Conservation (phyloP, 2,329 filamentous ascomycete genomes). For the Albifimbria verrucaria region DNA sequence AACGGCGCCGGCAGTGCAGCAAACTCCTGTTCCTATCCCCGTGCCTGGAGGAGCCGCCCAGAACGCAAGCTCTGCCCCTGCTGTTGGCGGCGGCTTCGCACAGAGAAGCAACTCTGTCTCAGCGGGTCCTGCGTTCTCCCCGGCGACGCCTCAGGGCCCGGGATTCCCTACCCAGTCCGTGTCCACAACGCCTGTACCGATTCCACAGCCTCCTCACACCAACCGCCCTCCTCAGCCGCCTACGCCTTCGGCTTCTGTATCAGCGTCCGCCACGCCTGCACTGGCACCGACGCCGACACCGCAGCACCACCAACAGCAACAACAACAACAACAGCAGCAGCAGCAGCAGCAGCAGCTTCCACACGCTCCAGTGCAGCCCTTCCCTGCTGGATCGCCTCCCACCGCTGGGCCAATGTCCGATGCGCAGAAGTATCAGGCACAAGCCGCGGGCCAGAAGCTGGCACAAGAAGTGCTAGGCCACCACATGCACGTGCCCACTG, state of each 20-base stretch:
- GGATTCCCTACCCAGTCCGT: constrained; percentile 22
- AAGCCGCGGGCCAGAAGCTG: constrained; percentile 51
- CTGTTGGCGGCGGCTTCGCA: constrained; percentile 24
- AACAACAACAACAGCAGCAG: constrained; percentile 4
- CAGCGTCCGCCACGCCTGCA: constrained; percentile 6
- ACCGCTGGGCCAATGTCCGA: constrained; percentile 23
- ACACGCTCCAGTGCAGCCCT: constrained; percentile 1
- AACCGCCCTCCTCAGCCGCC: constrained; percentile 13
- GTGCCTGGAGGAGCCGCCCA: constrained; percentile 16
- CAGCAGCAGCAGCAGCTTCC: constrained; percentile 10
- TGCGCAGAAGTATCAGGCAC: constrained; percentile 36
- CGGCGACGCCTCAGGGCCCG: constrained; percentile 40
- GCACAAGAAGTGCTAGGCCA: constrained; percentile 63
- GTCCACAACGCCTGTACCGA: constrained; percentile 32
- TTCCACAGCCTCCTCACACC: constrained; percentile 29
- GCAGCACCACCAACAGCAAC: background rate
- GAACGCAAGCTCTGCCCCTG: constrained; percentile 20
- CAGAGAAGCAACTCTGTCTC: constrained; percentile 44
- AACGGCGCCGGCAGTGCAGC: constrained; percentile 9
- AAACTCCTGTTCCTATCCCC: constrained; percentile 2
- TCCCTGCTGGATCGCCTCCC: background rate
- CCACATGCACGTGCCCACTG: constrained; percentile 60
- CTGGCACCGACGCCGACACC: constrained; percentile 5
- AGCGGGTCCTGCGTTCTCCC: constrained; percentile 51
- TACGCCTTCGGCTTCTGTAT: background rate